phyloP scores from a whole-genome alignment of 305 asterid species.

The Plantago coronopus region DNA sequence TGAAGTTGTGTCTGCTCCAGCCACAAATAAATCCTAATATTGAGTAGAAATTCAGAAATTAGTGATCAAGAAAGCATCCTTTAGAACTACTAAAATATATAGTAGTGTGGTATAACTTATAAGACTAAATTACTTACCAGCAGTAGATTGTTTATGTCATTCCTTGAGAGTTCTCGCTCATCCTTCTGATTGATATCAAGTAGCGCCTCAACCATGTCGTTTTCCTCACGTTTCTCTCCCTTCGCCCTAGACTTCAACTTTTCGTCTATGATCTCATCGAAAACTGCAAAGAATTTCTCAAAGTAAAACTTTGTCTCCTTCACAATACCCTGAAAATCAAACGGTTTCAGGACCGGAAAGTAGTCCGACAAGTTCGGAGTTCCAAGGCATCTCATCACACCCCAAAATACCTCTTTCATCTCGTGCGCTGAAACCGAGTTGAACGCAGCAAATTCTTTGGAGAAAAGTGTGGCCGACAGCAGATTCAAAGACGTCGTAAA shows the following conservation, averaged over 20 bases:
- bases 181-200: constrained; percentile 24
- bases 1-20: constrained; percentile 24
- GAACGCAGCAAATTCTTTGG: constrained; percentile 15
- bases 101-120: too few relatives aligned
- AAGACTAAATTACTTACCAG: too few relatives aligned
- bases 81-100: too few relatives aligned
- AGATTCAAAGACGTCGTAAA: constrained; percentile 24
- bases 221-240: constrained; percentile 1
- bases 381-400: constrained; percentile 5
- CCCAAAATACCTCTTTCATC: constrained; percentile 18
- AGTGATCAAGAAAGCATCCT: background rate
- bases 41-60: background rate
- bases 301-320: constrained; percentile 3
- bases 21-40: constrained; percentile 23
- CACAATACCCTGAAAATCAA: constrained; percentile 31
- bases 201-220: constrained; percentile 30
- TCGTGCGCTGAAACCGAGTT: constrained; percentile 18
- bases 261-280: constrained; percentile 27
- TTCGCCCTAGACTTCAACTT: constrained; percentile 8
- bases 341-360: constrained; percentile 24
- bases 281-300: constrained; percentile 20
- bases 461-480: constrained; percentile 22
- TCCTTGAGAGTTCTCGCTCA: constrained; percentile 22
- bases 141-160: constrained; percentile 22
- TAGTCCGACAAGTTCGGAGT: constrained; percentile 27